These are phyloP conservation scores for Thielaviopsis musarum DNA, from an alignment of 2,329 filamentous ascomycete genomes.

Conservation along the genomic window DNA sequence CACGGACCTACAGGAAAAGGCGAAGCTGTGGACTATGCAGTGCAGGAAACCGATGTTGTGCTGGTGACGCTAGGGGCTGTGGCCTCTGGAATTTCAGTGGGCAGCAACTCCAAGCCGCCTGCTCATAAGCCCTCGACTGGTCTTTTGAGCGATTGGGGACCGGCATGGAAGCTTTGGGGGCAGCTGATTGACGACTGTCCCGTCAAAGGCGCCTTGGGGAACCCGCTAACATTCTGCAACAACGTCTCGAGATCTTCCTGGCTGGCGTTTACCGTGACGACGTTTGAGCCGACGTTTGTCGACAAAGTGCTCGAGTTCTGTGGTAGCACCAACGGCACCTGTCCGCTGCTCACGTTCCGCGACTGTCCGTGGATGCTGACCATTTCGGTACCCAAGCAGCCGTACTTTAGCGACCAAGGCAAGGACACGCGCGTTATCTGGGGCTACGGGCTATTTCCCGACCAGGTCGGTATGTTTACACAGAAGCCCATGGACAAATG, in stretches of 20 bases:
- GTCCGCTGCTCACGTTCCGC: slow-evolving; percentile 16
- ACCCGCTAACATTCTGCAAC: slow-evolving; percentile 20
- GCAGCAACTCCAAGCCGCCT: slow-evolving; percentile 3
- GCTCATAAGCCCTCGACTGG: not conserved
- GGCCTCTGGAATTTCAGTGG: slow-evolving; percentile 16
- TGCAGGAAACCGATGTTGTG: slow-evolving; percentile 19
- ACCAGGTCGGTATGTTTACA: slow-evolving; percentile 20
- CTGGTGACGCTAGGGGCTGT: slow-evolving; percentile 24
- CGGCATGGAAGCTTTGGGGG: slow-evolving; percentile 25
- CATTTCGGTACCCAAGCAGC: slow-evolving; percentile 25
- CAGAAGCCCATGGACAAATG: slow-evolving; percentile 25
- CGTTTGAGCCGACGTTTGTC: slow-evolving; percentile 18
- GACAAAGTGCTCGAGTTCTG: slow-evolving; percentile 17
- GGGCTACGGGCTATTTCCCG: slow-evolving; percentile 25
- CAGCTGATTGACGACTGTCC: slow-evolving; percentile 21
- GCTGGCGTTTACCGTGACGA: slow-evolving; percentile 24
- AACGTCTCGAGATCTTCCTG: slow-evolving; percentile 21
- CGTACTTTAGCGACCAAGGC: slow-evolving; percentile 24
- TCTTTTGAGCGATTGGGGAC: slow-evolving; percentile 20
- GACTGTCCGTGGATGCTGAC: slow-evolving; percentile 25
- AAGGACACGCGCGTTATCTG: slow-evolving; percentile 21
- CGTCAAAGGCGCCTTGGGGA: slow-evolving; percentile 23
- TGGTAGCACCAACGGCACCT: slow-evolving; percentile 18
- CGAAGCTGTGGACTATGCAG: not conserved
- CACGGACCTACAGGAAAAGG: not conserved